These are phyloP conservation scores for Neckera pumila DNA, from an alignment of 225 moss, liverwort and hornwort species.

Conservation along the genomic window DNA sequence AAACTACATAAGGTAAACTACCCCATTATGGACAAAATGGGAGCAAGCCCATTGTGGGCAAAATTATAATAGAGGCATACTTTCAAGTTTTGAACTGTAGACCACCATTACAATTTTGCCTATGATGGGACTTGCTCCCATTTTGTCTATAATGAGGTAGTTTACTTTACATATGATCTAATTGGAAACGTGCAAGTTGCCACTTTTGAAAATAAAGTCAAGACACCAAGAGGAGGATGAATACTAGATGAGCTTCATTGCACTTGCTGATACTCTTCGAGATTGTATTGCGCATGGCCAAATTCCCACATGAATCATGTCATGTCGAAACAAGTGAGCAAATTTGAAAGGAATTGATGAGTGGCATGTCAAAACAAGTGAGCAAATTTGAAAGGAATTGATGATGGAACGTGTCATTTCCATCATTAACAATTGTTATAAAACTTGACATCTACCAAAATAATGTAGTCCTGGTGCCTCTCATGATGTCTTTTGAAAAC, in stretches of 20 bases:
- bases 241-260: background rate
- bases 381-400: background rate
- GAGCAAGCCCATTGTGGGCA: no score
- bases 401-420: background rate
- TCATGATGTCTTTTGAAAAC: background rate
- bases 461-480: background rate
- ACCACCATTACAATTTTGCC: no score
- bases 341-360: background rate
- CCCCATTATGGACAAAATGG: no score
- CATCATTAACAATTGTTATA: background rate
- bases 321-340: background rate
- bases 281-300: background rate
- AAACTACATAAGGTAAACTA: rapidly evolving
- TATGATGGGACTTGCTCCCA: no score
- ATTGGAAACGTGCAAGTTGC: background rate
- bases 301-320: background rate
- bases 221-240: no score
- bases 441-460: background rate
- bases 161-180: background rate
- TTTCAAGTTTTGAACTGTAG: no score
- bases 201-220: background rate
- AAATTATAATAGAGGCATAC: no score
- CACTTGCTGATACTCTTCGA: rapidly evolving
- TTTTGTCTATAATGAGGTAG: no score
- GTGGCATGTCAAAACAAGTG: background rate